A percentile compares a stretch with the other conserved stretches of the same genome.
Evolutionary conservation across 2,329 filamentous ascomycete genomes (phyloP).

Genomic region (Penicillium sp.): DNA sequence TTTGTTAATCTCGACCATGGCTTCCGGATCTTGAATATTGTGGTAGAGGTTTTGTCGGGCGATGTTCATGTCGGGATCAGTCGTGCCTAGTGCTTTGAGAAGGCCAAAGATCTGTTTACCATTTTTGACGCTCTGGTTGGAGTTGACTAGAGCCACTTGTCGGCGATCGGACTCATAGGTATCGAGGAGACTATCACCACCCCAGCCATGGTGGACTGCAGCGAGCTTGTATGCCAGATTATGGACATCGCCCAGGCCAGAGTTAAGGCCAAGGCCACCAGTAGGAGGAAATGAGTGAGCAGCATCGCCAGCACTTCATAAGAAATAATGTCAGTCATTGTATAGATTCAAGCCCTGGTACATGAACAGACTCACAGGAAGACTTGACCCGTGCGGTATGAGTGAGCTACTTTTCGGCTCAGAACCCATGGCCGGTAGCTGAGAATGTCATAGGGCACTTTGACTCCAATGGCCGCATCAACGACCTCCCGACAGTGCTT

Average conservation of each 20-base stretch:
- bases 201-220: conserved; percentile 35
- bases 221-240: conserved; percentile 50
- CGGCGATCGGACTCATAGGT: conserved; percentile 41
- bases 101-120: conserved; percentile 45
- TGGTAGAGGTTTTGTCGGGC: conserved; percentile 29
- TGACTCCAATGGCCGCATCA: conserved; percentile 24
- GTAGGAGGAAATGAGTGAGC: conserved; percentile 56
- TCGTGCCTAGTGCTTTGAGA: conserved; percentile 40
- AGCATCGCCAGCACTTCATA: conserved; percentile 50
- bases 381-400: conserved; percentile 37
- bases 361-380: conserved; percentile 33
- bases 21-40: conserved; percentile 28
- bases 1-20: conserved; percentile 7
- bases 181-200: conserved; percentile 29
- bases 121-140: conserved; percentile 47
- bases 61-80: conserved; percentile 25
- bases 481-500: conserved; percentile 34
- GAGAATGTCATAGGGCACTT: conserved; percentile 39
- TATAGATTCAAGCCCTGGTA: neutral
- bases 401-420: conserved; percentile 43
- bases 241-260: conserved; percentile 51
- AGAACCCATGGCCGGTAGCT: conserved; percentile 45
- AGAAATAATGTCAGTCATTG: neutral
- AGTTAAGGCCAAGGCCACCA: conserved; percentile 57
- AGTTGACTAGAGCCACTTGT: conserved; percentile 42